Conservation (phyloP, 331 rosid species). For the Rosa hybrid region DNA sequence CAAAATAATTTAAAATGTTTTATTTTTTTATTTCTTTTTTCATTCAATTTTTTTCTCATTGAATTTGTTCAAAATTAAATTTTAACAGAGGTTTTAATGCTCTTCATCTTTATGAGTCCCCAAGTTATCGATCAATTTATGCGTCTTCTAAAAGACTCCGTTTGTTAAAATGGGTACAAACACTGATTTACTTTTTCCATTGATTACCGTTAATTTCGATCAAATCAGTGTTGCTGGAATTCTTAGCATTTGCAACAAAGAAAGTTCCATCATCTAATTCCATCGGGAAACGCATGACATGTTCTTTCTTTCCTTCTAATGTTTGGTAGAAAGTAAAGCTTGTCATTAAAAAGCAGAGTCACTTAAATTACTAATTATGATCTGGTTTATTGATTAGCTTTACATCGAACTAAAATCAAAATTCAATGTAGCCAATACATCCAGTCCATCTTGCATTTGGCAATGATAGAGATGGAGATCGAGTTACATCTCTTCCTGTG, state of each 20-base stretch:
- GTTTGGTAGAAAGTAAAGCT: not conserved
- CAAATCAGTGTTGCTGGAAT: not conserved
- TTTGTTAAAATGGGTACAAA: not conserved
- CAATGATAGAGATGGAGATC: not conserved
- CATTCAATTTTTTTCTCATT: too few species aligned
- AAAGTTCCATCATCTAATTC: not conserved
- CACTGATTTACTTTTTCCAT: not conserved
- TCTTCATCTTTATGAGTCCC: too few species aligned
- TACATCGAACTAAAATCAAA: not conserved
- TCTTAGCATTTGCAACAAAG: not conserved
- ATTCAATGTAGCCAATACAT: not conserved
- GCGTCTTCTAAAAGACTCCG: not conserved
- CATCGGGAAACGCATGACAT: constrained; percentile 7
- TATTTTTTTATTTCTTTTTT: too few species aligned
- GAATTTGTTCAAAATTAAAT: too few species aligned
- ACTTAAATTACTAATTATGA: not conserved
- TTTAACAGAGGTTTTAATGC: too few species aligned
- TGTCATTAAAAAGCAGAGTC: not conserved
- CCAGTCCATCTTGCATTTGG: not conserved
- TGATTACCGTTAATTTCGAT: constrained; percentile 8
- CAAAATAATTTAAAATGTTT: too few species aligned
- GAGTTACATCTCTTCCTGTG: not conserved
- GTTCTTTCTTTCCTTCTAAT: not conserved
- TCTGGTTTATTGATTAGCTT: not conserved
- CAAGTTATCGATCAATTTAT: not conserved